Base-by-base conservation (phyloP, 2,329 filamentous ascomycete species). In the Fusarium solani-melongenae region DNA sequence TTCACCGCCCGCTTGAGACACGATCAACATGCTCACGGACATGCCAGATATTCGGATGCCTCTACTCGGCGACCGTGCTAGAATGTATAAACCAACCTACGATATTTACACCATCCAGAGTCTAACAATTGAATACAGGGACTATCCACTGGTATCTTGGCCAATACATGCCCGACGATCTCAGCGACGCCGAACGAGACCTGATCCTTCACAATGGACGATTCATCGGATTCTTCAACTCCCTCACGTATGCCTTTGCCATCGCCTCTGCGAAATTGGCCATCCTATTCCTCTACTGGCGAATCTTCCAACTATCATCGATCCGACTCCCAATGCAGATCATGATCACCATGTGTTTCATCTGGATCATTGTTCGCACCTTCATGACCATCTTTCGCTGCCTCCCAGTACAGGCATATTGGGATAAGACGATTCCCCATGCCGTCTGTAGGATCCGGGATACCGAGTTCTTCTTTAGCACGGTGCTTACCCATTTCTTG, bases 261-360 rank as follows among this genome's bases (percentile, higher is more conserved):
- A 71, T 82, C 2, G 77, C 73, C 1, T 77, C 72, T 12, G 72
- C 74, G 1, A 81, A 82, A 57, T 33, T 80, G 7, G 71, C 80
- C 2, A 76, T 81, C 11, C 67, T 82, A 4, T 74, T 46, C 20
- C 72, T 82, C 6, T 81, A 81, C 61, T 80, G 76, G 74, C 76
- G 79, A 11, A 39, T 81, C 0, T 82, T 82, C 53, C 69, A 71
- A 6, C 64, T 76, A 10, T 74, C 79, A 0, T 68, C 69, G 5
- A 79, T 81, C 55, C 77, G 75, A 5, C 66, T 76, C 2, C 75
- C 79, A 9, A 81, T 81, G 17, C 41, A 69, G 14, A 64, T 80
- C 1, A 66, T 81, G 56, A 49, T 79, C 6, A 74, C 51, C 1
- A 63, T 73, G 33, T 74, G 74, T 0, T 33, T 66, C 4, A 46